Evolutionary conservation across 2,329 filamentous ascomycete species (phyloP), one percentile per base, ranked within the genome.

Genomic region (Aspergillus sp.): DNA sequence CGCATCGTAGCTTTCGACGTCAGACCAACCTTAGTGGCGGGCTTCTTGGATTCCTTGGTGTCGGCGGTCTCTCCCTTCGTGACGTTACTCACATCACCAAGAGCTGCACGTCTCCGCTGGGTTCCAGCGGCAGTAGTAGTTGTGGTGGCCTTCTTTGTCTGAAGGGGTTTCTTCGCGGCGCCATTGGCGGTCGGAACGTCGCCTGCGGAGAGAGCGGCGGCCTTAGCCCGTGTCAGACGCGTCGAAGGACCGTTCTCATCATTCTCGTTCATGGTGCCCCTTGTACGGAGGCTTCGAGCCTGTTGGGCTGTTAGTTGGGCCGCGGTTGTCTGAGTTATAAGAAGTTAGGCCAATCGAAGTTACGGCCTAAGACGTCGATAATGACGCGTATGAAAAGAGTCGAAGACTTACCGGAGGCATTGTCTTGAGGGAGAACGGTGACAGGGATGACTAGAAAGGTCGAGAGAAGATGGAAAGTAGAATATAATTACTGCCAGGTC

Each of bases 21-120:
- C 24, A 92, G 77, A 51, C 85, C 85, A 52, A 76, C 76, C 75
- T 91, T 86, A 67, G 74, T 74, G 35, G 78, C 70, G 43, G 79
- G 75, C 80, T 95, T 96, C 80, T 95, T 95, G 61, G 81, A 83
- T 51, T 89, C 88, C 51, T 73, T 80, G 68, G 59, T 63, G 51
- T 64, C 57, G 49, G 89, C 88, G 45, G 82, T 81, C 73, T 73
- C 72, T 14, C 61, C 61, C 58, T 96, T 97, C 64, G 85, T 85
- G 58, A 95, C 88, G 76, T 99, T 99, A 82, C 91, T 97, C 63
- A 96, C 88, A 77, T 99, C 94, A 53, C 89, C 91, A 35, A 99
- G 82, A 45, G 90, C 92, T 64, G 88, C 83, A 68, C 94, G 90
- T 77, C 89, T 94, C 67, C 88, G 82, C 55, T 79, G 79, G 45